phyloP scores from a whole-genome alignment of 169 alveolate genomes.

The Plasmodium gallinaceum region DNA sequence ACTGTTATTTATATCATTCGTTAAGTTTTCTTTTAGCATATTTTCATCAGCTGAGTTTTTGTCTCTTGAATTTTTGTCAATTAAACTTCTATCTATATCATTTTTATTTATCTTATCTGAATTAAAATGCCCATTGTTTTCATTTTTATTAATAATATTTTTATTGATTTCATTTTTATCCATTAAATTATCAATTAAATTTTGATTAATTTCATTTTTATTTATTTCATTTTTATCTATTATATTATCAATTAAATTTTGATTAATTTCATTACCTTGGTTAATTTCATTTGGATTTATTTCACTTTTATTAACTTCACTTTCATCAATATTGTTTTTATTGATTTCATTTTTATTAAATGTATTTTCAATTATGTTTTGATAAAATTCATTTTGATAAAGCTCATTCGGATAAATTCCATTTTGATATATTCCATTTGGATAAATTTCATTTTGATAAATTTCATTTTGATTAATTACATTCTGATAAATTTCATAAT shows the following conservation, averaged over 20 bases:
- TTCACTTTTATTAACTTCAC: not conserved
- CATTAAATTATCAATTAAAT: conserved; percentile 1
- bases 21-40: not conserved
- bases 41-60: conserved; percentile 10
- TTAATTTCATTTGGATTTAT: not conserved
- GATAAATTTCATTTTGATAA: conserved; percentile 13
- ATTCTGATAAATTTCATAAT: not conserved
- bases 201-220: conserved; percentile 3
- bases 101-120: not conserved
- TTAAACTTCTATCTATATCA: not conserved
- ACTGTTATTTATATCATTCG: not conserved
- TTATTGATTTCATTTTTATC: conserved; percentile 14
- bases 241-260: not conserved
- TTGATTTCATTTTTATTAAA: conserved; percentile 16
- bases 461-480: conserved; percentile 6
- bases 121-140: not conserved
- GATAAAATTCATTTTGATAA: conserved; percentile 16
- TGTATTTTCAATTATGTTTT: conserved; percentile 12
- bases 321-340: not conserved
- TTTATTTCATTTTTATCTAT: conserved; percentile 7
- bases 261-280: not conserved
- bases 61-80: conserved; percentile 17
- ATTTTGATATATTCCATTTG: conserved; percentile 15
- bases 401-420: conserved; percentile 12
- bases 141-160: conserved; percentile 17